These are phyloP conservation scores for Pluteus cervinus DNA, from an alignment of 768 basidiomycete genomes.

Conservation along the genomic window DNA sequence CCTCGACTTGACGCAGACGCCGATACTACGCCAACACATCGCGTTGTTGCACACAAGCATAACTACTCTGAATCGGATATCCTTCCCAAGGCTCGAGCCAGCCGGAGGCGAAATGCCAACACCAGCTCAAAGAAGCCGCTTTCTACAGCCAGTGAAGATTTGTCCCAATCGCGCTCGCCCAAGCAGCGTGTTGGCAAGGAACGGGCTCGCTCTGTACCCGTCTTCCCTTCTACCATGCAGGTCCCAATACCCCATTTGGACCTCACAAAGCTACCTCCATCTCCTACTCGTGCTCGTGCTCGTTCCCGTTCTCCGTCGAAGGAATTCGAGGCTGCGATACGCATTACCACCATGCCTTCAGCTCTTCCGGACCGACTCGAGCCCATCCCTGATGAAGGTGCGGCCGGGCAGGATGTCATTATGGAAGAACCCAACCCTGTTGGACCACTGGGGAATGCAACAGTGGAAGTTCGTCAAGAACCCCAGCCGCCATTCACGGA, in stretches of 20 bases:
- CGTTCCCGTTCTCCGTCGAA: constrained; percentile 40
- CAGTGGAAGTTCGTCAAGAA: constrained; percentile 10
- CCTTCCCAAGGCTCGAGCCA: constrained; percentile 11
- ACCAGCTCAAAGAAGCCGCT: constrained; percentile 21
- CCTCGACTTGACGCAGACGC: too few species aligned
- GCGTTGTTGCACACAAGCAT: constrained; percentile 22
- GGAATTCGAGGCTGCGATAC: constrained; percentile 26
- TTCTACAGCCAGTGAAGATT: constrained; percentile 17
- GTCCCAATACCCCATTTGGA: constrained; percentile 33
- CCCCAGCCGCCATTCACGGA: constrained; percentile 9
- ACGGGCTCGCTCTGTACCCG: constrained; percentile 41
- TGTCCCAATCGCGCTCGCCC: too few species aligned
- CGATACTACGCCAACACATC: too few species aligned
- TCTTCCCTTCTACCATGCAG: constrained; percentile 26
- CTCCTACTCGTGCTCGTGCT: constrained; percentile 30
- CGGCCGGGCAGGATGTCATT: constrained; percentile 11
- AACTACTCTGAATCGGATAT: constrained; percentile 29
- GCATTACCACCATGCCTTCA: constrained; percentile 17
- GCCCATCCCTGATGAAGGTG: constrained; percentile 22
- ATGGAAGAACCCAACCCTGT: neutral
- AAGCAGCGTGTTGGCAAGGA: too few species aligned
- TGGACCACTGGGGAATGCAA: too few species aligned
- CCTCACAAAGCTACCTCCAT: constrained; percentile 34
- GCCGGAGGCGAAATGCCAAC: constrained; percentile 18
- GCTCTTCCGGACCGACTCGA: constrained; percentile 9